Percentiles rank a stretch among this genome's conserved stretches.
Conservation (phyloP, 2,329 filamentous ascomycete species). For the Arachnomyces sp. region DNA sequence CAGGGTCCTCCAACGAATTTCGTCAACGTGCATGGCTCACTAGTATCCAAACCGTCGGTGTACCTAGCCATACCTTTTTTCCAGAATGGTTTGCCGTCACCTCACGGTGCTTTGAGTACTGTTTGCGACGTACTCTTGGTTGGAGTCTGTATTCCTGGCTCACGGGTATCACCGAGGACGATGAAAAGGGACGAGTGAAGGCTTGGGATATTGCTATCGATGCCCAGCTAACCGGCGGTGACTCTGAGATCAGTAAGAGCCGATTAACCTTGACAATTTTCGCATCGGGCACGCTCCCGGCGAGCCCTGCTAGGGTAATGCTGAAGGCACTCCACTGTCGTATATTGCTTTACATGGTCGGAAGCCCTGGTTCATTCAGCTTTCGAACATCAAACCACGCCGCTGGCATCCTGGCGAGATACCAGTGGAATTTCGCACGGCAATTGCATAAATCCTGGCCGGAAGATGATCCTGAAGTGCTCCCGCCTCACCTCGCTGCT, state of each 20-base stretch:
- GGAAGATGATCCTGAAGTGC: constrained; percentile 52
- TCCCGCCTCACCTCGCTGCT: constrained; percentile 68
- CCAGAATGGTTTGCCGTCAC: constrained; percentile 75
- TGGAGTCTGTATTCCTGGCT: constrained; percentile 68
- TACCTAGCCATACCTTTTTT: constrained; percentile 78
- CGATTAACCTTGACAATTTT: constrained; percentile 78
- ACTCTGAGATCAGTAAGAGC: constrained; percentile 81
- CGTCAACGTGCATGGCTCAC: constrained; percentile 88
- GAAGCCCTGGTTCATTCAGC: constrained; percentile 58
- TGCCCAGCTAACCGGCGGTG: constrained; percentile 83
- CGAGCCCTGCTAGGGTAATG: constrained; percentile 77
- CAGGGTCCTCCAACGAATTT: constrained; percentile 68
- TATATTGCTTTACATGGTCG: constrained; percentile 75
- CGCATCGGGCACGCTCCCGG: constrained; percentile 77
- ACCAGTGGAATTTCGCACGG: constrained; percentile 75
- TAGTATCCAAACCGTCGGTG: constrained; percentile 84
- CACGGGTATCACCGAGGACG: constrained; percentile 72
- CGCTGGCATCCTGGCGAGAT: constrained; percentile 64
- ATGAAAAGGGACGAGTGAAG: constrained; percentile 79
- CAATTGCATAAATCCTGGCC: constrained; percentile 45
- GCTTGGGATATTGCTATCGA: constrained; percentile 91
- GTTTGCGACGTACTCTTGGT: constrained; percentile 69
- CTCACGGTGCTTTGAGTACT: constrained; percentile 75
- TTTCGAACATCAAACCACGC: constrained; percentile 59
- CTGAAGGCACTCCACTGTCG: constrained; percentile 85